Evolutionary conservation across 345 rosid species (phyloP).

Genomic region (Firmiana major): DNA sequence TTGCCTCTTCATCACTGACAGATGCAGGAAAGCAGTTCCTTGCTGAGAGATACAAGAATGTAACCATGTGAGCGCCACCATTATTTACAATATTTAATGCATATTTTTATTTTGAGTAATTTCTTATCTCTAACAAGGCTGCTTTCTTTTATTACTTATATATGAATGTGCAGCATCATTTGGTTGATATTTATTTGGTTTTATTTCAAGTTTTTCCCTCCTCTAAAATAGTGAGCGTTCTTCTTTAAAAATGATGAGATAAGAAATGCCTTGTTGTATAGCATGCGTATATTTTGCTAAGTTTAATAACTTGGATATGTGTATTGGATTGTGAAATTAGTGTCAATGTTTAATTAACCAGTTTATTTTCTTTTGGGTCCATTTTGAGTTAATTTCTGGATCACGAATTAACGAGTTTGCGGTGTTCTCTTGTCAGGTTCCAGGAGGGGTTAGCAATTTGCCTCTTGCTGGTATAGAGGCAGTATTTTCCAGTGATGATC

Average conservation of each 20-base stretch:
- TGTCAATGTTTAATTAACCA: neutral
- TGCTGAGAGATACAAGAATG: constrained; percentile 48
- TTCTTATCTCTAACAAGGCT: neutral
- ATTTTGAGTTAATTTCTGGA: neutral
- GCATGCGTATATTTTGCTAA: neutral
- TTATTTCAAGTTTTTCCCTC: neutral
- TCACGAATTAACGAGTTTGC: neutral
- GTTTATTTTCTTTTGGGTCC: neutral
- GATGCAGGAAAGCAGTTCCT: constrained; percentile 65
- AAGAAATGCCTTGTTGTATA: neutral
- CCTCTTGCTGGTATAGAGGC: constrained; percentile 38
- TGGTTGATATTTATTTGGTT: neutral
- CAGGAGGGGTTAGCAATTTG: constrained; percentile 62
- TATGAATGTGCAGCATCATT: neutral
- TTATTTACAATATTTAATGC: neutral
- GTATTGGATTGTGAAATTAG: neutral
- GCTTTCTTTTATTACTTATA: neutral
- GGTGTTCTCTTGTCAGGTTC: constrained; percentile 35
- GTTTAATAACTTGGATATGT: neutral
- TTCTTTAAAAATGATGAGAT: neutral
- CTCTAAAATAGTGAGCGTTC: neutral
- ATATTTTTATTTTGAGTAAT: neutral
- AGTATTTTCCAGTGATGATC: too few species aligned
- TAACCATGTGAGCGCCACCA: constrained; percentile 40
- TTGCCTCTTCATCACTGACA: constrained; percentile 66